Base-by-base conservation (phyloP, 1,284 basidiomycete genomes). In the Laetiporus sulphureus region DNA sequence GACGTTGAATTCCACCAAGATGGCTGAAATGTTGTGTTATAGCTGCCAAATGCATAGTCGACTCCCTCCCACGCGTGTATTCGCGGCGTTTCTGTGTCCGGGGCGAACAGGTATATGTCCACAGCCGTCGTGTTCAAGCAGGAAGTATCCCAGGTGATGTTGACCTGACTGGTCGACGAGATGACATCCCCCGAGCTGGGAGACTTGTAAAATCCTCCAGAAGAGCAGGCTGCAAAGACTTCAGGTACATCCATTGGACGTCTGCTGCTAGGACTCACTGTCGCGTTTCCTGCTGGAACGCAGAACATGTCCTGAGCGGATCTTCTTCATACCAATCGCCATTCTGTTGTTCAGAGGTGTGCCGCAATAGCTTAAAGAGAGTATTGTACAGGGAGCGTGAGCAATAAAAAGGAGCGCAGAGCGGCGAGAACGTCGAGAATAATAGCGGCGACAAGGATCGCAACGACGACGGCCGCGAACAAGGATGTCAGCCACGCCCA, bases 91-190 rank as follows among this genome's bases (percentile, higher is more conserved):
- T 54, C 42, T 3, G 68, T 57, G 25, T 60, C 57, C 0, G 83
- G 77, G 1, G 76, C 76, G 57, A 79, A 80, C 40, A 93, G 75
- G 59, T 84, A 84, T 51, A 93, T 80, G 64, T 91, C 86, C 55
- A 86, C 67, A 30, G 65, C 64, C 7, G 61, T 60, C 23, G 62
- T 49, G 40, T 62, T 61, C 38, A 83, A 52, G 58, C 79, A 80
- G 36, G 76, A 66, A 1, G 75, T 67, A 60, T 91, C 76, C 90
- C 90, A 92, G 38, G 74, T 65, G 55, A 92, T 77, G 34, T 72
- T 73, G 53, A 90, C 57, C 0, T 76, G 65, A 18, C 73, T 55
- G 41, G 73, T 66, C 5, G 74, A 70, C 50, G 79, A 68, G 50
- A 91, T 52, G 22, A 64, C 64, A 41, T 71, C 62, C 18, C 73